A percentile compares a stretch with the other conserved stretches of the same genome.
Evolutionary conservation across 202 grass and related monocot species (phyloP).

Genomic region (Musa balbisiana): DNA sequence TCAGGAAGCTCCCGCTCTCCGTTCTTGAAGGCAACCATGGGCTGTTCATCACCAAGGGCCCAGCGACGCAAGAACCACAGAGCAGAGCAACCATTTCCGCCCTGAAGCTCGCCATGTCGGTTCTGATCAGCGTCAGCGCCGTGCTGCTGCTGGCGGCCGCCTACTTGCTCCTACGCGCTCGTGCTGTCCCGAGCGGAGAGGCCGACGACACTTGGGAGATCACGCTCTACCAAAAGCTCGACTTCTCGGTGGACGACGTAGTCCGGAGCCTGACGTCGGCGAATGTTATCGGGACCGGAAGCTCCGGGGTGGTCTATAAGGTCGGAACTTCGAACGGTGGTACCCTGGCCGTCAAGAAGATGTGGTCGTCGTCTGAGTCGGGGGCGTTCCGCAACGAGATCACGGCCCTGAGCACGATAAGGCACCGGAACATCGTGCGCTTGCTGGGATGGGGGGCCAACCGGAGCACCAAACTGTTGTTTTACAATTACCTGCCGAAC

Average conservation of each 20-base stretch:
- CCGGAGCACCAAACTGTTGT: conserved; percentile 66
- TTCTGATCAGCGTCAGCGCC: conserved; percentile 48
- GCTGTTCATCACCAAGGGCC: conserved; percentile 38
- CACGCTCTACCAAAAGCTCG: conserved; percentile 90
- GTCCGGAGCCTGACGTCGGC: conserved; percentile 53
- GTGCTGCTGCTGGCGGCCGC: conserved; percentile 44
- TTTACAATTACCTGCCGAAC: conserved; percentile 82
- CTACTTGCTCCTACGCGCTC: conserved; percentile 50
- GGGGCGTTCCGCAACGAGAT: conserved; percentile 84
- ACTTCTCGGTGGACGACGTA: conserved; percentile 68
- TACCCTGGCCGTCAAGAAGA: conserved; percentile 81
- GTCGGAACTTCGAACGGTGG: conserved; percentile 44
- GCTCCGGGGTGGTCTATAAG: conserved; percentile 89
- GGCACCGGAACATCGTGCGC: conserved; percentile 89
- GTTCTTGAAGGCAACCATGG: conserved; percentile 71
- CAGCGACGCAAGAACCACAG: conserved; percentile 21
- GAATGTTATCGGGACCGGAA: conserved; percentile 83
- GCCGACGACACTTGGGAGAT: conserved; percentile 66
- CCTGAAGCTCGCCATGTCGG: conserved; percentile 62
- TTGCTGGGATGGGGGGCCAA: conserved; percentile 78
- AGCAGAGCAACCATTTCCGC: conserved; percentile 36
- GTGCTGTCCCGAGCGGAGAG: conserved; percentile 17
- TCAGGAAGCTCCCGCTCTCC: conserved; percentile 68
- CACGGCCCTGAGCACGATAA: conserved; percentile 58
- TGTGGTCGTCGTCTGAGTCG: conserved; percentile 73